Percentiles rank a stretch among this genome's conserved stretches.
These are phyloP conservation scores for Kodamaea suecica DNA, from an alignment of 1,139 yeast species.

Conservation along the genomic window DNA sequence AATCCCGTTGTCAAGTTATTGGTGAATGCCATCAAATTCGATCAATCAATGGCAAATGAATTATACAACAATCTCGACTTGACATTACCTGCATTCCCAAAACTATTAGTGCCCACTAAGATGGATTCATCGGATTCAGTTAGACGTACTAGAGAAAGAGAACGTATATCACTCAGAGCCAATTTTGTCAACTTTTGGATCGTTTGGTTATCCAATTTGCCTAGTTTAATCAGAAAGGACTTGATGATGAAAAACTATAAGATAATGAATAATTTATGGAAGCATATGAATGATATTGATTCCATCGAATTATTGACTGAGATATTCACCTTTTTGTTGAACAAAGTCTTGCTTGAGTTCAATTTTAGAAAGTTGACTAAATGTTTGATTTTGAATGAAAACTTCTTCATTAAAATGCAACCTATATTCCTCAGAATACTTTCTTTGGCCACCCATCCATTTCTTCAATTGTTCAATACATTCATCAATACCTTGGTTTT, in stretches of 20 bases:
- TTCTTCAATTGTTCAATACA: constrained; percentile 32
- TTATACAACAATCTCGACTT: constrained; percentile 69
- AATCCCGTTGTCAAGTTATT: constrained; percentile 60
- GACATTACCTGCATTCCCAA: constrained; percentile 57
- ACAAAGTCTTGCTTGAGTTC: constrained; percentile 54
- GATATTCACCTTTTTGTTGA: constrained; percentile 48
- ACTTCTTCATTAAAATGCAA: constrained; percentile 59
- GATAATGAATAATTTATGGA: constrained; percentile 63
- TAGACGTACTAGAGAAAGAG: constrained; percentile 26
- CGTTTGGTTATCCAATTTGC: constrained; percentile 44
- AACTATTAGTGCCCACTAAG: constrained; percentile 55
- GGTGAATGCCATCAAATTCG: constrained; percentile 47
- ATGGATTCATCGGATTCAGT: constrained; percentile 38
- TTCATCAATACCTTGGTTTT: constrained; percentile 53
- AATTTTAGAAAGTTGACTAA: constrained; percentile 67
- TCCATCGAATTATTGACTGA: constrained; percentile 38
- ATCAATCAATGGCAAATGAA: constrained; percentile 48
- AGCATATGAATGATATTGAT: constrained; percentile 54
- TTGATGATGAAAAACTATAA: constrained; percentile 55
- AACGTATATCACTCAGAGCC: constrained; percentile 47
- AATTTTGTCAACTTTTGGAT: constrained; percentile 64
- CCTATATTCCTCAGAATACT: constrained; percentile 46
- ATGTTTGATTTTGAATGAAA: constrained; percentile 74
- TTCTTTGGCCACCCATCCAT: constrained; percentile 11
- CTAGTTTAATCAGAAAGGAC: constrained; percentile 59